These are phyloP conservation scores for Candida parachauliodes DNA, from an alignment of 805 yeast genomes.

Conservation along the genomic window DNA sequence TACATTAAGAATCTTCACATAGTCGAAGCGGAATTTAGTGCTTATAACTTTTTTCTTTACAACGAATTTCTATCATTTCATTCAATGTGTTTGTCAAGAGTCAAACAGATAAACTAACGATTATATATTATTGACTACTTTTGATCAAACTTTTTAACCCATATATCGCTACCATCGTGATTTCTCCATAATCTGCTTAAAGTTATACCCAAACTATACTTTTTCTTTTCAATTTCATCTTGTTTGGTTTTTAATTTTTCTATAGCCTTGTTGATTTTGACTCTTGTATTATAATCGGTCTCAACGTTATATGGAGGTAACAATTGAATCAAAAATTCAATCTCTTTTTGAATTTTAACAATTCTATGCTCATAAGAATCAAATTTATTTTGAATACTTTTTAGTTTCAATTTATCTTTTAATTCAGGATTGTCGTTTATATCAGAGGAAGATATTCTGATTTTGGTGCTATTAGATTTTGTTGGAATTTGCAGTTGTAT, in stretches of 20 bases:
- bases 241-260: slow-evolving; percentile 35
- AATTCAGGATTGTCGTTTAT: slow-evolving; percentile 5
- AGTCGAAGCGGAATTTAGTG: no score
- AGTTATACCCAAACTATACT: slow-evolving; percentile 38
- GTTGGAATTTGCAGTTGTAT: not conserved
- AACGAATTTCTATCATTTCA: no score
- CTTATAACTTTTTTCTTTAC: no score
- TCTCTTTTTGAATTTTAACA: slow-evolving; percentile 38
- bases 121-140: no score
- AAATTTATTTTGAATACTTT: slow-evolving; percentile 29
- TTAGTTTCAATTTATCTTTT: slow-evolving; percentile 15
- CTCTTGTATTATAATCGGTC: slow-evolving; percentile 38
- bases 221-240: slow-evolving; percentile 40
- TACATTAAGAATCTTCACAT: no score
- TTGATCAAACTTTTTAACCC: slow-evolving; percentile 29
- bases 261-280: slow-evolving; percentile 37
- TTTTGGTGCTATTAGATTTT: not conserved
- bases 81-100: no score
- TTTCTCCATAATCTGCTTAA: slow-evolving; percentile 43
- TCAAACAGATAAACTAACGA: no score
- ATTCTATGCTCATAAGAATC: slow-evolving; percentile 29
- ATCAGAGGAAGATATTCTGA: not conserved
- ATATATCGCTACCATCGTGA: slow-evolving; percentile 38
- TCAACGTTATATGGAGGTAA: slow-evolving; percentile 45
- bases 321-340: slow-evolving; percentile 32